Base-by-base conservation (phyloP, 495 filamentous ascomycete species). In the Tuber aestivum region DNA sequence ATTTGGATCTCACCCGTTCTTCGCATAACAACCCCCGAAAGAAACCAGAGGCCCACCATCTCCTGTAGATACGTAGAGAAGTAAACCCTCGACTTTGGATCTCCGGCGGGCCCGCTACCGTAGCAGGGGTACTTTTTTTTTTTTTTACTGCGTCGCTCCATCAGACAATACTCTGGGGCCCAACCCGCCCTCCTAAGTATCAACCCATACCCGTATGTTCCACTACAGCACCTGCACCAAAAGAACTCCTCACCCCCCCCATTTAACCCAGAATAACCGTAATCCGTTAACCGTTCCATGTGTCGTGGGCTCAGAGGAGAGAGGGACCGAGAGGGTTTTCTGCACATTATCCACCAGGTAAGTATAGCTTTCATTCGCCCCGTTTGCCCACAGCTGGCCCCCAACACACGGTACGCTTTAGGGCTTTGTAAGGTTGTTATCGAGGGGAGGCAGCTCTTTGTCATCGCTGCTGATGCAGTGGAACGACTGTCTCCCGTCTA, bases 31-130 rank as follows among this genome's bases (percentile, higher is more conserved):
- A 37, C 88, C 87, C 20, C 88, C 87, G 80, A 89, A 87, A 71
- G 87, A 88, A 7, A 88, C 81, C 70, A 89, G 80, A 77, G 89
- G 84, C 4, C 88, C 88, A 18, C 76, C 80, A 77, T 91, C 87
- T 23, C 87, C 87, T 12, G 87, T 86, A 3, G 86, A 87, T 35
- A 88, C 80, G 76, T 85, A 87, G 8, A 85, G 80, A 84, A 89
- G 85, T 12, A 80, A 74, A 10, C 86, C 85, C 73, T 88, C 85
- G 0, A 84, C 86, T 76, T 79, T 18, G 82, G 81, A n/a, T 76
- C 77, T 37, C 50, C 77, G 86, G 86, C 86, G 8, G 86, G 86
- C 9, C 87, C 87, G 20, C 82, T 84, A 40, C 81, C 83, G 71
- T 87, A 88, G 20, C 78, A 78, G 83, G 86, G 3, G 69, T 72